These are phyloP conservation scores for Torrubiella hemipterigena DNA, from an alignment of 2,329 filamentous ascomycete species.

Conservation along the genomic window DNA sequence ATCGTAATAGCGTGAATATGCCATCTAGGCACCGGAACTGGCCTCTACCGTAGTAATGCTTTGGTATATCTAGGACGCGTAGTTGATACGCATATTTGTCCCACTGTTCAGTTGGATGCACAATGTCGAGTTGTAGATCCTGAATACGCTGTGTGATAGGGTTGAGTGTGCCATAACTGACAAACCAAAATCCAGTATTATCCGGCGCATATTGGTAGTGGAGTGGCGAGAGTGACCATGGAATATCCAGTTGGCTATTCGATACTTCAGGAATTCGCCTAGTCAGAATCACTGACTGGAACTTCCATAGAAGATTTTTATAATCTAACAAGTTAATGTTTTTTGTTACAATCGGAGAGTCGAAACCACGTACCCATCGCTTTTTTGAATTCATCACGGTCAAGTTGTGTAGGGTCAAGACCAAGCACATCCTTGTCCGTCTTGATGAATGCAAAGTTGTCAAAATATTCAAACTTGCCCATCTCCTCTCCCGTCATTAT, in stretches of 20 bases:
- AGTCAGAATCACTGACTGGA: neutral
- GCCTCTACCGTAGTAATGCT: neutral
- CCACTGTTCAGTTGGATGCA: neutral
- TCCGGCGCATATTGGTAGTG: neutral
- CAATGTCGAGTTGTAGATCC: neutral
- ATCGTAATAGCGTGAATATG: neutral
- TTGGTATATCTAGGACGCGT: neutral
- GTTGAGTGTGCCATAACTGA: neutral
- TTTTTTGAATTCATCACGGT: neutral
- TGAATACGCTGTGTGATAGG: neutral
- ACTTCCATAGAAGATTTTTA: neutral
- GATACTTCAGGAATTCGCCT: neutral
- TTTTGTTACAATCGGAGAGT: neutral
- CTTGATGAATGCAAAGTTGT: neutral
- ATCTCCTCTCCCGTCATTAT: neutral
- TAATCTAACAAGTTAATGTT: neutral
- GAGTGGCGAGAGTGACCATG: neutral
- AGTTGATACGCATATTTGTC: neutral
- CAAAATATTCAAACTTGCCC: neutral
- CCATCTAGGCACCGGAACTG: neutral
- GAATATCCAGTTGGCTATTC: neutral
- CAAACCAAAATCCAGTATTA: neutral
- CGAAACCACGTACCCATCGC: neutral
- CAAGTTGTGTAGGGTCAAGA: neutral
- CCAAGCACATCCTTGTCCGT: neutral